Conservation (phyloP, 441 rosid species). For the Rhodomyrtus psidioides region DNA sequence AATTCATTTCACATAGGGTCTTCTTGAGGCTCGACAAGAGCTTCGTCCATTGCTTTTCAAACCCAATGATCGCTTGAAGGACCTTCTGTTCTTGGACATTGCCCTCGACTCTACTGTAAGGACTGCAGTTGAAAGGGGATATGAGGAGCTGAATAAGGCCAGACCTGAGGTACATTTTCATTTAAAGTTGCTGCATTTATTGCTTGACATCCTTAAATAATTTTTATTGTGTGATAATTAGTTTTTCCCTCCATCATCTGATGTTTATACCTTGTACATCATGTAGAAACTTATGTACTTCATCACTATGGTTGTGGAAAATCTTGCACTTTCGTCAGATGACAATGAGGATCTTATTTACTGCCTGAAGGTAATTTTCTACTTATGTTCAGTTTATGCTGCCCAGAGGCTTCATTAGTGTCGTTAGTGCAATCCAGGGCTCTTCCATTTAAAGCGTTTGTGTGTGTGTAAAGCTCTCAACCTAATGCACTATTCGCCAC, state of each 20-base stretch:
- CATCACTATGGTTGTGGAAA: constrained; percentile 83
- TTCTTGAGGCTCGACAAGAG: constrained; percentile 98
- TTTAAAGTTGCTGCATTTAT: not conserved
- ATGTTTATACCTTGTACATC: not conserved
- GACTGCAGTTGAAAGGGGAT: constrained; percentile 95
- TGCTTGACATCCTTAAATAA: not conserved
- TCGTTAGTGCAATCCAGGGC: no score
- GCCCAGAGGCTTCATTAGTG: not conserved
- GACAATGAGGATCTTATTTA: constrained; percentile 90
- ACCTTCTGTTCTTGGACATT: constrained; percentile 83
- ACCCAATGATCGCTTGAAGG: constrained; percentile 79
- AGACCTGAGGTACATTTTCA: constrained; percentile 62
- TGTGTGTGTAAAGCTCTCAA: not conserved
- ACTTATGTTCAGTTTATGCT: not conserved
- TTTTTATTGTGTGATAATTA: not conserved
- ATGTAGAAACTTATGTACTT: constrained; percentile 87
- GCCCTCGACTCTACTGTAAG: constrained; percentile 96
- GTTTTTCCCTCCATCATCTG: constrained; percentile 9
- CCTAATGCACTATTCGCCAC: not conserved
- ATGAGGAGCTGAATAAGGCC: constrained; percentile 69
- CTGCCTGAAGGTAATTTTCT: constrained; percentile 72
- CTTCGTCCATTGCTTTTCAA: constrained; percentile 66
- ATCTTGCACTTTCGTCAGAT: constrained; percentile 88
- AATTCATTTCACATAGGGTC: constrained; percentile 44
- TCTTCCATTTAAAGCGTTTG: not conserved